Evolutionary conservation across 2,329 filamentous ascomycete species (phyloP), one percentile per base, ranked within the genome.

Genomic region (Pleurostoma richardsiae): DNA sequence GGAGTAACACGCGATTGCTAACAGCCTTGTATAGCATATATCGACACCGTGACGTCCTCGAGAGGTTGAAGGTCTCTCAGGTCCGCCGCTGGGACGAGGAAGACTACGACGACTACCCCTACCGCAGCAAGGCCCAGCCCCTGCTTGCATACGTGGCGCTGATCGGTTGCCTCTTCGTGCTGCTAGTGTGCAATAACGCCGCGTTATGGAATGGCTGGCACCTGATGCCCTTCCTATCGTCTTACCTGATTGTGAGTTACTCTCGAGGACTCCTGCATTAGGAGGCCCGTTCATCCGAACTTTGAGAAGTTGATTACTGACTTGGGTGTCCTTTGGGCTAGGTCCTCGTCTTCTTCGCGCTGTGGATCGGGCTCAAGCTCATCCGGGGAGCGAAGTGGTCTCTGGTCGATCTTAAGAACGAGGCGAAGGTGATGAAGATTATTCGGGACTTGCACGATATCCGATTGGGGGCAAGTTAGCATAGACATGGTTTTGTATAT

Each of bases 51-150:
- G 40, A 28, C 29, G 51, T 50, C 19, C 55, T 63, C 8, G 46
- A 56, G 19, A 45, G 47, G 10, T 49, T 50, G 7, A 56, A 51
- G 29, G 49, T 61, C 10, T 49, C 54, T 2, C 56, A 59, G 38
- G 56, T 63, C 3, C 51, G 55, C 29, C 59, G 61, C 5, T 61
- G 59, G 53, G 48, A 54, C 28, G 39, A 44, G 30, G 43, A 40
- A 31, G 47, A 51, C 26, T 54, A 53, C 27, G 49, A 61, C 44
- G 59, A 66, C 42, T 70, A 70, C 40, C 67, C 68, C 0, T 71
- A 66, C 47, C 61, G 63, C 10, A 63, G 66, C 41, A 63, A 68
- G 31, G 59, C 58, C 2, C 69, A 71, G 48, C 68, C 68, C 0
- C 42, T 67, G 4, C 55, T 65, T 1, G 65, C 62, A 6, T 68